Percentiles rank a stretch among this genome's conserved stretches.
phyloP scores from a whole-genome alignment of 2,329 filamentous ascomycete species.

The Aspergillus terreus region DNA sequence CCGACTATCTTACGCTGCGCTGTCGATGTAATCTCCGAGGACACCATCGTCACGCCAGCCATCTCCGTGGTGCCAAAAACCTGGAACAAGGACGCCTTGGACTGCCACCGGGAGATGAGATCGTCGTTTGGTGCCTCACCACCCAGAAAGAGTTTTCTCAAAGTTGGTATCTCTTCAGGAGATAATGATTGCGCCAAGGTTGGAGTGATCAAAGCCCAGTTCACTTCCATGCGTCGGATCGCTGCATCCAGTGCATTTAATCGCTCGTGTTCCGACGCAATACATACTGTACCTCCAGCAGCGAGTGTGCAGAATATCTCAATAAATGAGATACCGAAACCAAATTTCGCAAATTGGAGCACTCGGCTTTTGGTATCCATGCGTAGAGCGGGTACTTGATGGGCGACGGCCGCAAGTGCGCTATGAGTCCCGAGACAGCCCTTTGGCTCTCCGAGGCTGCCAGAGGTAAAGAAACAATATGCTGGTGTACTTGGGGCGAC shows the following conservation, averaged over 20 bases:
- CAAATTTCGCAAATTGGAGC: conserved; percentile 49
- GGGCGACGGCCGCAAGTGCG: neutral
- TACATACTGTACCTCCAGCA: conserved; percentile 52
- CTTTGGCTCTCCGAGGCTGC: neutral
- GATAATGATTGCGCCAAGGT: neutral
- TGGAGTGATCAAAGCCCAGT: conserved; percentile 1
- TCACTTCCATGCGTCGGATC: neutral
- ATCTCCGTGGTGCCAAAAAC: too few species aligned
- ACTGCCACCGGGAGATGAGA: too few species aligned
- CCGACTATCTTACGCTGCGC: too few species aligned
- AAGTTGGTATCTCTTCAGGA: too few species aligned
- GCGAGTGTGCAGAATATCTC: conserved; percentile 50
- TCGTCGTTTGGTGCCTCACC: too few species aligned
- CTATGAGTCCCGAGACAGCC: neutral
- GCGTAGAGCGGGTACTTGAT: neutral
- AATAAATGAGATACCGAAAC: conserved; percentile 45
- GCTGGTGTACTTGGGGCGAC: neutral
- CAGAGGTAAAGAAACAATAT: neutral
- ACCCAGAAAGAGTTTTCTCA: too few species aligned
- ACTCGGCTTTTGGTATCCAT: conserved; percentile 27
- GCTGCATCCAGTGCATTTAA: conserved; percentile 34
- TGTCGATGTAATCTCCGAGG: too few species aligned
- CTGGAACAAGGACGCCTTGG: too few species aligned
- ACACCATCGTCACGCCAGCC: too few species aligned
- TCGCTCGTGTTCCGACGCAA: conserved; percentile 44